phyloP scores from a whole-genome alignment of 2,329 filamentous ascomycete species.

The Trichophyton schoenleinii region DNA sequence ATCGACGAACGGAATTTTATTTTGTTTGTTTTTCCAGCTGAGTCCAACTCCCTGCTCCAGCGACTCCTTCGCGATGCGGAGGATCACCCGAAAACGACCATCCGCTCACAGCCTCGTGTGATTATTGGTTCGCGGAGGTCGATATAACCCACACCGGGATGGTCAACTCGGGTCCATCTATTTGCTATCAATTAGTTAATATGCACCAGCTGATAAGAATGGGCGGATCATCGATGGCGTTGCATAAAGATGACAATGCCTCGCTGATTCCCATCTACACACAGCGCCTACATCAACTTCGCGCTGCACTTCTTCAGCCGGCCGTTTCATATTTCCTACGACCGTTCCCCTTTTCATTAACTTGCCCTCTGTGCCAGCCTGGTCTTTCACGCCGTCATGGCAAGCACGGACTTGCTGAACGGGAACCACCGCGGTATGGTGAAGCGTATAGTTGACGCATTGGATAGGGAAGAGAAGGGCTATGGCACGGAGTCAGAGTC shows the following conservation, averaged over 20 bases:
- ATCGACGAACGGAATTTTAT: not conserved
- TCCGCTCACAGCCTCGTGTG: not conserved
- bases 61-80: not conserved
- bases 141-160: not conserved
- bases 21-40: not conserved
- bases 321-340: not conserved
- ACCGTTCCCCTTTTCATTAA: not conserved
- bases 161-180: not conserved
- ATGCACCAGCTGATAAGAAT: not conserved
- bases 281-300: not conserved
- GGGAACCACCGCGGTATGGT: not conserved
- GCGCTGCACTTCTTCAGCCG: not conserved
- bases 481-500: conserved; percentile 10
- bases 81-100: not conserved
- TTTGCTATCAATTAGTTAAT: not conserved
- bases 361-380: not conserved
- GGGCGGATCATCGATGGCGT: not conserved
- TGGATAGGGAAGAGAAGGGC: conserved; percentile 20
- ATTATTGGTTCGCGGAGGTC: not conserved
- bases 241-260: not conserved
- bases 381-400: not conserved
- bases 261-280: not conserved
- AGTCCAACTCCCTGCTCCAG: not conserved
- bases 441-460: conserved; percentile 14
- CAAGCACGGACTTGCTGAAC: not conserved